Evolutionary conservation across 108 stramenopile genomes (phyloP), one percentile per base, ranked within the genome.

Genomic region (Cyclotella atomus): DNA sequence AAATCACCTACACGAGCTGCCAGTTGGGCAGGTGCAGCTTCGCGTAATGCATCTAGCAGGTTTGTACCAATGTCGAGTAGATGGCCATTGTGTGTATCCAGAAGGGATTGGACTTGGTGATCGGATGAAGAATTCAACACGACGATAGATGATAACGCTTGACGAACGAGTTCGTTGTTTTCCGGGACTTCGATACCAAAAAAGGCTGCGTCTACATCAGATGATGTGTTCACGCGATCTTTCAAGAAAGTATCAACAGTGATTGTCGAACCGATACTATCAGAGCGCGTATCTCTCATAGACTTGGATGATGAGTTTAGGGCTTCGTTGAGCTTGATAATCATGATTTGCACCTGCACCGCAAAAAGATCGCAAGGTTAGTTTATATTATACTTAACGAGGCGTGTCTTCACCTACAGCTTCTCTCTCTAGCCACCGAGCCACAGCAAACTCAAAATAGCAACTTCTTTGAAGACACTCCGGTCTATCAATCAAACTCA

Each of bases 1-100:
- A 63, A 87, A 67, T 89, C 88, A 7, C 86, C 84, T 14, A 87
- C 86, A 21, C 75, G 75, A 19, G 84, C 86, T 12, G 84, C 71
- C 32, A 87, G 66, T 36, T 68, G 56, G 16, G 76, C 33, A 19
- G 88, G 86, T 36, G 77, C 73, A 20, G 28, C 38, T 29, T 61
- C 47, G 20, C 66, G 60, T 41, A 77, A 69, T 29, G 46, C 65
- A 20, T 73, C 27, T 16, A 85, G 41, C 9, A 85, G 38, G 19
- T 45, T 19, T 10, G 52, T 4, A 20, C 79, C 70, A 28, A 87
- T 59, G 23, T 79, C 68, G 10, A 77, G 57, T 24, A 78, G 70
- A 59, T 71, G 62, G 32, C 69, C 70, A 30, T 65, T 38, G 64
- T 71, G 50, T 21, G 5, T 21, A 41, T 65, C 46, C 0, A 78